phyloP scores from a whole-genome alignment of 768 basidiomycete genomes.

The Boletus speciosus region DNA sequence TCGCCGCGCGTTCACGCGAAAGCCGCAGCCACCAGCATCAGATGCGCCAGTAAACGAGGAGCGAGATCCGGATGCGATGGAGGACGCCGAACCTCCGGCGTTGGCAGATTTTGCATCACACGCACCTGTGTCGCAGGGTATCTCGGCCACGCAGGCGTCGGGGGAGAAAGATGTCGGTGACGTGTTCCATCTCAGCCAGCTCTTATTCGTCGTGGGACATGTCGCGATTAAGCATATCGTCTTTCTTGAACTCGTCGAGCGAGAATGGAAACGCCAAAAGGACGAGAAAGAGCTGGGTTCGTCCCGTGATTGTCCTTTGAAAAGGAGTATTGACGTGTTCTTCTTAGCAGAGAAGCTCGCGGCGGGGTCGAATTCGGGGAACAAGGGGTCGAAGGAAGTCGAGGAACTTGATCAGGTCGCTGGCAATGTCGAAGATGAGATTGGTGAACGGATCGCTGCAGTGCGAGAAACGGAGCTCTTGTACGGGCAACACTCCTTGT shows the following conservation, averaged over 20 bases:
- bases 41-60: constrained; percentile 18
- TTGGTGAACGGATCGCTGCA: constrained; percentile 84
- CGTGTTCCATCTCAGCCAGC: constrained; percentile 84
- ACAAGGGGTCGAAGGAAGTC: constrained; percentile 49
- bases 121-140: constrained; percentile 18
- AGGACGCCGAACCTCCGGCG: constrained; percentile 35
- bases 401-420: constrained; percentile 97
- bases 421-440: constrained; percentile 97
- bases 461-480: constrained; percentile 86
- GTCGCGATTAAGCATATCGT: constrained; percentile 98
- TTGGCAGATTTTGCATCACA: constrained; percentile 21
- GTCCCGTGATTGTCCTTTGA: constrained; percentile 18
- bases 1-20: constrained; percentile 55
- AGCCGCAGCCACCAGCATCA: constrained; percentile 12
- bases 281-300: constrained; percentile 79
- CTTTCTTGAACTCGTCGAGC: constrained; percentile 90
- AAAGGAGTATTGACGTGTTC: neutral
- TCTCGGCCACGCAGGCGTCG: constrained; percentile 8
- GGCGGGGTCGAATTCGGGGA: constrained; percentile 34
- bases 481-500: constrained; percentile 75
- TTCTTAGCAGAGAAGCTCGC: constrained; percentile 58
- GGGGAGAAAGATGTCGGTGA: constrained; percentile 62
- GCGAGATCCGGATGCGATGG: constrained; percentile 50
- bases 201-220: constrained; percentile 95
- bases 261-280: constrained; percentile 96